Evolutionary conservation across 305 asterid genomes (phyloP).

Genomic region (Ajuga reptans): DNA sequence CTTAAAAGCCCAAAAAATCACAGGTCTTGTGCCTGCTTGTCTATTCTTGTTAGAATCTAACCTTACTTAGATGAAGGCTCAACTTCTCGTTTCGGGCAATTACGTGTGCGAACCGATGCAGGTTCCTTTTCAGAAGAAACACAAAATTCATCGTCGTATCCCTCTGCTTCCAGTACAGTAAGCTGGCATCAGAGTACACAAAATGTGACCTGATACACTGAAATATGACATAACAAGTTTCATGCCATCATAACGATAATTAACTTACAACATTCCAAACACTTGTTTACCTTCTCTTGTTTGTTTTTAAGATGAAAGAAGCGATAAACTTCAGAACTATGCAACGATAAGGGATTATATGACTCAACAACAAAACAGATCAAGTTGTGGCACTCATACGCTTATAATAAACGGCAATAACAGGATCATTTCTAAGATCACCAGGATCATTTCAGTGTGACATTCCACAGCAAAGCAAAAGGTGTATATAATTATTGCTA

Average conservation of each 20-base stretch:
- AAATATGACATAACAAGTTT: background rate
- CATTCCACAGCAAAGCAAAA: too few species aligned
- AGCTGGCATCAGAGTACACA: constrained; percentile 31
- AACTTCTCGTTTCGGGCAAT: constrained; percentile 67
- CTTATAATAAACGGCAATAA: background rate
- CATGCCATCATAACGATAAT: background rate
- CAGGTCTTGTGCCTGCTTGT: background rate
- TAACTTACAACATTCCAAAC: background rate
- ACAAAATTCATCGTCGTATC: constrained; percentile 25
- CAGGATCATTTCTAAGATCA: too few species aligned
- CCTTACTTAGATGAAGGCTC: constrained; percentile 34
- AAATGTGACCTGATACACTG: background rate
- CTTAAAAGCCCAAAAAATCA: background rate
- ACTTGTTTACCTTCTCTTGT: background rate
- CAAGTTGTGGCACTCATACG: background rate
- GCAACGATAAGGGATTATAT: too few species aligned
- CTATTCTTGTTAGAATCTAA: background rate
- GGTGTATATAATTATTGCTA: too few species aligned
- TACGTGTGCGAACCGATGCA: constrained; percentile 38
- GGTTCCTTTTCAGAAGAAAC: constrained; percentile 30
- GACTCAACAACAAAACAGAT: background rate
- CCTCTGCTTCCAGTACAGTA: constrained; percentile 47
- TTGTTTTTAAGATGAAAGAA: background rate
- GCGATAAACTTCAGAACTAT: background rate
- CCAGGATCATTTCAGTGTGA: too few species aligned